Base-by-base conservation (phyloP, 305 asterid genomes). In the Euphrasia arctica region DNA sequence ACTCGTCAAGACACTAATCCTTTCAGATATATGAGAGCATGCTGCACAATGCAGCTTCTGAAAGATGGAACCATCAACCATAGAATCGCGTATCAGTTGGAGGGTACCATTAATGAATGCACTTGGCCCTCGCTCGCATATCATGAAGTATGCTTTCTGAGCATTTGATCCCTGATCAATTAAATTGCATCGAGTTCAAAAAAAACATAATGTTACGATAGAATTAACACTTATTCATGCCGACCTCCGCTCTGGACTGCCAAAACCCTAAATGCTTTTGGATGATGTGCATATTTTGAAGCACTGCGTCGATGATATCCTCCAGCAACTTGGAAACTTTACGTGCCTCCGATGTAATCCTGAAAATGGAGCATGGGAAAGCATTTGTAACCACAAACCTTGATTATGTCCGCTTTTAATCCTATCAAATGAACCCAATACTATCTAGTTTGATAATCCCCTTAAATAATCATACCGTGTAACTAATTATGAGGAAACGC, bases 241-340 rank as follows among this genome's bases (percentile, higher is more conserved):
- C 75, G 63, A 93, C 99, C 95, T 88, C 95, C 22, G 99, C 87
- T 77, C 74, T 84, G 60, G 88, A 82, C 72, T 86, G 88, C 99
- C 97, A 90, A 70, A 90, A 93, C 47, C 64, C 81, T 59, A 90
- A 81, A 75, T 88, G 83, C 84, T 81, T 86, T 80, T 93, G 94
- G 64, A 93, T 77, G 67, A 49, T 67, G 76, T 78, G 99, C 92
- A 93, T 65, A 82, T 93, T 86, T 54, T 71, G 70, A 80, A 90
- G 85, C 52, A 79, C 58, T 18, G 60, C 69, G 82, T 83, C 90
- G 68, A 90, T 77, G n/a, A 90, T 79, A 77, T 88, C 92, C 89
- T 93, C 97, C 86, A 93, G 68, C 58, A 75, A 83, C 29, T 74
- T 77, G 62, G 77, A 76, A 58, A 88, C 75, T 73, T 71, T 81